Evolutionary conservation across 345 rosid genomes (phyloP).

Genomic region (Hirschfeldia incana): DNA sequence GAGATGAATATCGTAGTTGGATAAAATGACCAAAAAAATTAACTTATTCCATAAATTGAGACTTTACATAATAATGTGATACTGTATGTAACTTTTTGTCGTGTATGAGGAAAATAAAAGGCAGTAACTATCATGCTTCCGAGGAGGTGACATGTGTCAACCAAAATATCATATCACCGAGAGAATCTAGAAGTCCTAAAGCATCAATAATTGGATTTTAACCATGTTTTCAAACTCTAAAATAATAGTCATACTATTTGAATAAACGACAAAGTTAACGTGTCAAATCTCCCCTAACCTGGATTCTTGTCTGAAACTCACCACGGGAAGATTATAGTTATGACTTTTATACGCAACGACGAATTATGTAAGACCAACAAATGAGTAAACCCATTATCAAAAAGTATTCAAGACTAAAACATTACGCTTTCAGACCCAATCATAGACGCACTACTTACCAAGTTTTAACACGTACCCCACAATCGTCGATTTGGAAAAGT

Average conservation of each 20-base stretch:
- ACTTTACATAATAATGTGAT: background rate
- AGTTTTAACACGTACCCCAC: slow-evolving; percentile 16
- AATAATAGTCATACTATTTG: background rate
- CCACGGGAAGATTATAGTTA: background rate
- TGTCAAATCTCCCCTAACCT: slow-evolving; percentile 29
- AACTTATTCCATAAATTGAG: background rate
- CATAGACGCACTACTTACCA: slow-evolving; percentile 18
- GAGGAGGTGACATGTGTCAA: slow-evolving; percentile 21
- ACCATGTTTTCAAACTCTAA: background rate
- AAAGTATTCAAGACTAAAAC: slow-evolving; percentile 10
- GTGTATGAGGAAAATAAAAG: slow-evolving; percentile 17
- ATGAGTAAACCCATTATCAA: slow-evolving; percentile 1
- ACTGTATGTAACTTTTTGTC: background rate
- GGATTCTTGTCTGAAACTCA: slow-evolving; percentile 16
- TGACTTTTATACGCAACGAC: background rate
- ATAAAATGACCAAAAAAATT: background rate
- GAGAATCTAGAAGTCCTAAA: slow-evolving; percentile 29
- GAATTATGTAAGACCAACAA: background rate
- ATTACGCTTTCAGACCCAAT: slow-evolving; percentile 28
- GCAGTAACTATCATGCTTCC: slow-evolving; percentile 14
- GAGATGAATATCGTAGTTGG: background rate
- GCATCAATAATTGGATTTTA: slow-evolving; percentile 20
- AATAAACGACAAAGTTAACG: slow-evolving; percentile 13
- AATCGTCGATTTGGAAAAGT: slow-evolving; percentile 6
- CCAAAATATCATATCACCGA: background rate